Percentiles rank a stretch among this genome's conserved stretches.
Conservation (phyloP, 495 filamentous ascomycete species). For the Rostrohypoxylon terebratum region DNA sequence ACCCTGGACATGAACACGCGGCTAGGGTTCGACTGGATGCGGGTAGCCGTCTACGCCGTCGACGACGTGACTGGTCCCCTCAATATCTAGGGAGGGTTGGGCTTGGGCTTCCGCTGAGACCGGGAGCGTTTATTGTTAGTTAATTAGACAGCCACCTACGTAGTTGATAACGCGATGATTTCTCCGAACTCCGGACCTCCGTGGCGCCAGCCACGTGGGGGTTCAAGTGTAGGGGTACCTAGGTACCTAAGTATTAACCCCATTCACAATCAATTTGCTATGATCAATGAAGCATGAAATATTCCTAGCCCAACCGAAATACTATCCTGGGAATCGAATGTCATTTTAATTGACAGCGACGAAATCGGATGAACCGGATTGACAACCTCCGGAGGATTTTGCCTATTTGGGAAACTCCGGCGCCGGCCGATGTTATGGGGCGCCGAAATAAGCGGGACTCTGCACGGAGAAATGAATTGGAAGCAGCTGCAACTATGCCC, state of each 20-base stretch:
- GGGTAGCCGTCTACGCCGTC: constrained; percentile 27
- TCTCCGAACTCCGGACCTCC: too few relatives aligned
- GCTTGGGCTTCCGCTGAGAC: not conserved
- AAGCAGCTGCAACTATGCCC: not conserved
- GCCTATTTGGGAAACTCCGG: constrained; percentile 14
- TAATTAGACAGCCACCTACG: not conserved
- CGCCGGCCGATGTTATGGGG: not conserved
- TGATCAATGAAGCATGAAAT: not conserved
- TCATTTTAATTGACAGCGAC: not conserved
- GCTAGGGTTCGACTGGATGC: constrained; percentile 32
- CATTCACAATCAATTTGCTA: not conserved
- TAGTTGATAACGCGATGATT: too few relatives aligned
- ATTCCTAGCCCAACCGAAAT: not conserved
- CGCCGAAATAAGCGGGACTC: not conserved
- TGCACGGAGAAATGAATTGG: not conserved
- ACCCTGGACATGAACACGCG: constrained; percentile 16
- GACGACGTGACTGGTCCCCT: constrained; percentile 31
- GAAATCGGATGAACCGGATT: not conserved
- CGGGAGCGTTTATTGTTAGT: not conserved
- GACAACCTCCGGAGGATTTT: not conserved
- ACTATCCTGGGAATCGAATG: not conserved
- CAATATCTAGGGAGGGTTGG: constrained; percentile 27
- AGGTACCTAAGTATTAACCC: too few relatives aligned
- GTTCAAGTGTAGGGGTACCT: too few relatives aligned
- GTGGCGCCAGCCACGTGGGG: too few relatives aligned